Base-by-base conservation (phyloP, 306 rosid genomes). In the Prinsepia uniflora region DNA sequence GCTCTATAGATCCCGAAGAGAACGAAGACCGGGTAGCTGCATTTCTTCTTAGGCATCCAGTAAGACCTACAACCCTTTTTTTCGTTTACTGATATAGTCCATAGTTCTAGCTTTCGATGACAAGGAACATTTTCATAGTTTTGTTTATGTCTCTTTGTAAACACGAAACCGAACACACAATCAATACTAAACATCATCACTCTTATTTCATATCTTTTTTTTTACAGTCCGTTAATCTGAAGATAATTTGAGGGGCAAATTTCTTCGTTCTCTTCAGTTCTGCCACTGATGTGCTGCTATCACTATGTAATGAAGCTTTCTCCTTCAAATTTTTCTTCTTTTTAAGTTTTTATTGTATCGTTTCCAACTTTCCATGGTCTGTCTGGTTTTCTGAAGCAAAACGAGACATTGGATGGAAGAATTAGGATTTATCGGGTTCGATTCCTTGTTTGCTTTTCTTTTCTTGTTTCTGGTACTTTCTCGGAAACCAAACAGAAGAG, bases 1-100 rank as follows among this genome's bases (percentile, higher is more conserved):
- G 97, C 85, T 91, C 97, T 71, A 84, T 91, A 75, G 97, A 91
- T 79, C 91, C 96, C 14, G 97, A 87, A 85, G 97, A 91, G 85
- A 91, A 89, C 74, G 88, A 91, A 57, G 90, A 87, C 10, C 84
- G 97, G 78, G 86, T 89, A 43, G 84, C 86, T 40, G 87, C 96
- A 60, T 91, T 89, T 87, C 97, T 91, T 79, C 75, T 13, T n/a
- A 76, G 91, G 82, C 97, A 91, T 78, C 87, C 87, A 5, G 97
- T 91, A 87, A 87, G 84, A 47, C 3, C 52, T 20, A 53, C 49
- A 30, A 18, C 40, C 49, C 56, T 20, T 40, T 44, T 59, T n/a
- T 64, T 62, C 30, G 22, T 81, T 18, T 36, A 65, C 30, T 65
- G 46, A 24, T 59, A 12, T 24, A 24, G 4, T 59, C 8, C 36